phyloP scores from a whole-genome alignment of 371 early-diverging fungal species.

The Coemansia sp. region DNA sequence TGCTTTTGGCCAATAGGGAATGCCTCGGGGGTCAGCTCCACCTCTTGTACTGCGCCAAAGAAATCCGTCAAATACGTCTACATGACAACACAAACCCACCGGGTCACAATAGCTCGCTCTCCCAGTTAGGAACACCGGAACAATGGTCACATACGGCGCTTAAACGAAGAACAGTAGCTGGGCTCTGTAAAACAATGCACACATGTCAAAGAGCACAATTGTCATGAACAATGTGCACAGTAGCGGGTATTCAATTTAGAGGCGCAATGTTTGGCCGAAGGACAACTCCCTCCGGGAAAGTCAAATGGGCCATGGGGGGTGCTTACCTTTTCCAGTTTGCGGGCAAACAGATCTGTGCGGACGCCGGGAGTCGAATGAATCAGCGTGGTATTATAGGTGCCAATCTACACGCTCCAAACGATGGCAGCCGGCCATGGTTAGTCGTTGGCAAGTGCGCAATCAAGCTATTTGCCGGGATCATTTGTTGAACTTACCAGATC shows the following conservation, averaged over 20 bases:
- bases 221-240: background rate
- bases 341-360: slow-evolving; percentile 76
- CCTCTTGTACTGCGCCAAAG: slow-evolving; percentile 89
- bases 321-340: slow-evolving; percentile 63
- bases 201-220: slow-evolving; percentile 6
- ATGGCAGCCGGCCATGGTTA: background rate
- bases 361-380: slow-evolving; percentile 84
- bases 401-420: slow-evolving; percentile 20
- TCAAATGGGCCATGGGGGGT: too few relatives aligned
- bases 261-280: slow-evolving; percentile 2
- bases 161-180: background rate
- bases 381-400: slow-evolving; percentile 68
- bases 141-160: background rate
- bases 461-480: background rate
- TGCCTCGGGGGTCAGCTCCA: slow-evolving; percentile 67
- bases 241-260: background rate
- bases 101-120: background rate
- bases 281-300: too few relatives aligned
- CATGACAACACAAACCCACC: background rate
- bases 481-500: slow-evolving; percentile 62
- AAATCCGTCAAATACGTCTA: slow-evolving; percentile 76
- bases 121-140: background rate
- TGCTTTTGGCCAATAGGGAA: slow-evolving; percentile 39
- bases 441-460: background rate
- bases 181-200: background rate